Evolutionary conservation across 805 yeast species (phyloP).

Genomic region (Komagataella pastoris): DNA sequence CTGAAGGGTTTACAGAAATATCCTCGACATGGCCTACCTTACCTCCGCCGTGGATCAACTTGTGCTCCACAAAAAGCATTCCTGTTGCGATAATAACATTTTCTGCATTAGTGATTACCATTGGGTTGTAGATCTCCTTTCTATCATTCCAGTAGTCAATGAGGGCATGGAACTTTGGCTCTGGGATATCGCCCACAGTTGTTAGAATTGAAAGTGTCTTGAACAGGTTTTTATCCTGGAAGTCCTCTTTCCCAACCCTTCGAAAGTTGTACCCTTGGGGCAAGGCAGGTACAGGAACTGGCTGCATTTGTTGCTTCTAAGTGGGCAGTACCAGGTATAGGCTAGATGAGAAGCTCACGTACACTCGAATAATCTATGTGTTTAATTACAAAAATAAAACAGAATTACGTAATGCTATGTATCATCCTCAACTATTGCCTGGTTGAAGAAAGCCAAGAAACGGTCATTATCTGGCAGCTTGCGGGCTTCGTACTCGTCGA

Average conservation of each 20-base stretch:
- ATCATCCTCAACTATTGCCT: background rate
- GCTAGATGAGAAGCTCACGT: background rate
- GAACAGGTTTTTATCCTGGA: slow-evolving; percentile 38
- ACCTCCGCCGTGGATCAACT: slow-evolving; percentile 76
- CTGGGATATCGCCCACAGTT: slow-evolving; percentile 63
- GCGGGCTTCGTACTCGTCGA: background rate
- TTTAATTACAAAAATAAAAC: background rate
- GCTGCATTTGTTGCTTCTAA: background rate
- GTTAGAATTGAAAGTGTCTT: slow-evolving; percentile 59
- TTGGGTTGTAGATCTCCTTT: slow-evolving; percentile 46
- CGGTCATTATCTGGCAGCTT: background rate
- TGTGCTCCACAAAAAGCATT: slow-evolving; percentile 64
- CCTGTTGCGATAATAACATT: slow-evolving; percentile 73
- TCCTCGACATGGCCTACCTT: slow-evolving; percentile 92
- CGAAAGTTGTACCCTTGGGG: slow-evolving; percentile 67
- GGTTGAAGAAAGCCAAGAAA: background rate
- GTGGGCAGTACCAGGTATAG: background rate
- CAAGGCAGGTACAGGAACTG: slow-evolving; percentile 9
- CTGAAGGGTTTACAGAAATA: slow-evolving; percentile 60
- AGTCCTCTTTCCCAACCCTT: slow-evolving; percentile 41
- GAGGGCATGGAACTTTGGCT: slow-evolving; percentile 32
- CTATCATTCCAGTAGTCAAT: slow-evolving; percentile 44
- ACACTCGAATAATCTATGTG: background rate
- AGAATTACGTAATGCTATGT: background rate
- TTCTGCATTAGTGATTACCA: slow-evolving; percentile 45